Evolutionary conservation across 768 basidiomycete species (phyloP).

Genomic region (Auricularia sp.): DNA sequence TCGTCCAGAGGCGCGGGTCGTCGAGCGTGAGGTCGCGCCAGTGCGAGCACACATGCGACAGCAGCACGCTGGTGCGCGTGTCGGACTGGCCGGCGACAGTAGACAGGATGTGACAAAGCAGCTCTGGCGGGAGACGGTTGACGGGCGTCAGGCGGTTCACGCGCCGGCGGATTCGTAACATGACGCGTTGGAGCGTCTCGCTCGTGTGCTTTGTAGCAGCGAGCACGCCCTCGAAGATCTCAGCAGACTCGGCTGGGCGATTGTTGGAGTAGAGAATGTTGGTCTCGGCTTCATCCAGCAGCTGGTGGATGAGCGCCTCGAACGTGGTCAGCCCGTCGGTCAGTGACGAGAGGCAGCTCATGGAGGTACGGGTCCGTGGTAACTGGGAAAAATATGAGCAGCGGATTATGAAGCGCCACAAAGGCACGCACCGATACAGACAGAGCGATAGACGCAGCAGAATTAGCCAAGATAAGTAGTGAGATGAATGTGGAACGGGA

Average conservation of each 20-base stretch:
- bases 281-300: background rate
- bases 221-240: background rate
- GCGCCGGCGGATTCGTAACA: background rate
- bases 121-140: background rate
- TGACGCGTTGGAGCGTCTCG: background rate
- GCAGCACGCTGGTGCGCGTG: constrained; percentile 3
- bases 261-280: background rate
- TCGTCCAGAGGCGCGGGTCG: constrained; percentile 3
- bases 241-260: background rate
- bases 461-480: too few relatives aligned
- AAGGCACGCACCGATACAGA: too few relatives aligned
- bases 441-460: too few relatives aligned
- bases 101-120: background rate
- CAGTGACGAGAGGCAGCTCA: background rate
- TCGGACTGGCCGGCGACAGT: background rate
- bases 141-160: background rate
- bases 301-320: background rate
- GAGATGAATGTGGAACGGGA: too few relatives aligned
- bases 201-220: background rate
- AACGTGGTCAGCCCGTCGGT: background rate
- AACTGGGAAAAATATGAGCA: too few relatives aligned
- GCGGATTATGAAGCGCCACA: too few relatives aligned
- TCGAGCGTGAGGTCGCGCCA: constrained; percentile 7
- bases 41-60: constrained; percentile 6
- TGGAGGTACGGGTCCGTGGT: too few relatives aligned